Conservation (phyloP, 78 protist species). For the Mastigamoeba balamuthi region DNA sequence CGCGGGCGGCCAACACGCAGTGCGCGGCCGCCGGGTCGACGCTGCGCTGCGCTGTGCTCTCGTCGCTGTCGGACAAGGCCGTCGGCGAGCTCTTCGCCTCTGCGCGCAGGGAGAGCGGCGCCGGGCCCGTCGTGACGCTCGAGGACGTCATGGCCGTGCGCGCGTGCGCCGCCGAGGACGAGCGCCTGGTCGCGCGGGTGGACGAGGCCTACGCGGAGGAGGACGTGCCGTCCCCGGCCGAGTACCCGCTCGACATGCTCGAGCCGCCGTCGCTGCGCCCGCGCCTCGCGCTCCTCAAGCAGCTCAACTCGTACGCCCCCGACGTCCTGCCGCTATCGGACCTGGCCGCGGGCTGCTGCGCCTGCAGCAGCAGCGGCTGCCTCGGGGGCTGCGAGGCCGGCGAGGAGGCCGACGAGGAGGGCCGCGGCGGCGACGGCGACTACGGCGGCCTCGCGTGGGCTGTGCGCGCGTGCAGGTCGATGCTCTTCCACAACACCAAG, state of each 20-base stretch:
- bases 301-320: not conserved
- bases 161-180: no score
- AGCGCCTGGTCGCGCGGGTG: not conserved
- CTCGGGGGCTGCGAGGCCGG: no score
- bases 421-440: not conserved
- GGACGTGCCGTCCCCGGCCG: not conserved
- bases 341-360: not conserved
- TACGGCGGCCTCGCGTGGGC: not conserved
- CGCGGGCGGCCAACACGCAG: no score
- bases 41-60: no score
- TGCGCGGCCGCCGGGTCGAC: no score
- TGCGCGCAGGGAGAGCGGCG: no score
- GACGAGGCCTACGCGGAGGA: not conserved
- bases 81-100: no score
- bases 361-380: not conserved
- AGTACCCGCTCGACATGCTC: not conserved
- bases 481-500: slow-evolving; percentile 16
- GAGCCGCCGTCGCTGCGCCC: not conserved
- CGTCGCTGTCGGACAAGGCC: no score
- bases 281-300: not conserved
- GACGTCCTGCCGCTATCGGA: not conserved
- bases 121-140: no score
- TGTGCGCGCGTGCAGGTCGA: not conserved
- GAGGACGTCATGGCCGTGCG: no score
- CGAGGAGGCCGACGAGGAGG: not conserved